Base-by-base conservation (phyloP, 345 rosid genomes). In the sweet orange (Citrus sinensis) region DNA sequence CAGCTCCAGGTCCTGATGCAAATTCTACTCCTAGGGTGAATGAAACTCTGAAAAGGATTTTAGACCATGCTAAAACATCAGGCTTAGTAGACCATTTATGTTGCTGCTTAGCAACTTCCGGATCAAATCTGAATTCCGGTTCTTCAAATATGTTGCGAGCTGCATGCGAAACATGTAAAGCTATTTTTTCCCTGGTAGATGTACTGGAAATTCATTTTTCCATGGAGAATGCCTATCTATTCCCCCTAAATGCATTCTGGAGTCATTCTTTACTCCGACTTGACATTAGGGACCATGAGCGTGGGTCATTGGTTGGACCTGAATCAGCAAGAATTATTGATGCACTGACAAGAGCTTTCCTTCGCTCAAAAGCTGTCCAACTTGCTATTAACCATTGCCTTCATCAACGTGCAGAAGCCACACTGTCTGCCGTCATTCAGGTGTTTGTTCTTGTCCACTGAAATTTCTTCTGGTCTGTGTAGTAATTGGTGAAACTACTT, bases 81-180 rank as follows among this genome's bases (percentile, higher is more conserved):
- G 95, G 92, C 81, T 69, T 94, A 77, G 90, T 90, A 68, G 98
- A 96, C 70, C 86, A 89, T 83, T 80, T 94, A 75, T 94, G 97
- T 84, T 79, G 88, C 77, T 94, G 95, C 87, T 82, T 96, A 83
- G 97, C 90, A 82, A 87, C 89, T 75, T 84, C 95, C n/a, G 98
- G 99, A 63, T 86, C 94, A 59, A 86, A 92, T 88, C 91, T 94
- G 37, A 83, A 85, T 80, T 87, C 93, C 9, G 97, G 95, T 71
- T 91, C 97, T 74, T 89, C 95, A 80, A 87, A 88, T 74, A 86
- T 96, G 89, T 78, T 91, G 82, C 91, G 81, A 76, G 95, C 90
- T 76, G 95, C 95, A 67, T 84, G 91, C 59, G 99, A 94, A 87
- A 94, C 93, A 75, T 91, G 97, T 78, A 90, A 79, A 81, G 95